Conservation (phyloP, 148 eudicot genomes). For the Beta vulgaris region DNA sequence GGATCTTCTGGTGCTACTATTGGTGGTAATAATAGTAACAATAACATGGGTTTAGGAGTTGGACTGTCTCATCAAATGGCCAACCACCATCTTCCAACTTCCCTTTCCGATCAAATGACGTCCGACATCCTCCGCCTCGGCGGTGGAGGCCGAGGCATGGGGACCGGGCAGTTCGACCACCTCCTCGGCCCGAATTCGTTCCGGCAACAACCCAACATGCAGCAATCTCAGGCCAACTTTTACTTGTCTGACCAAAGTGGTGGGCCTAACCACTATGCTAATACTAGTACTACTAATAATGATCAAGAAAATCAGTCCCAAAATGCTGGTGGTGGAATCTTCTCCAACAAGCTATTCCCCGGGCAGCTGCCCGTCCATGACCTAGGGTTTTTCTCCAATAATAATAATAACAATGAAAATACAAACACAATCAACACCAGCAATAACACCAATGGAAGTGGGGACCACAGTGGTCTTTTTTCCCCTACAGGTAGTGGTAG, state of each 20-base stretch:
- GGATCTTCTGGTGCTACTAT: slow-evolving; percentile 14
- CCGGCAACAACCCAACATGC: slow-evolving; percentile 21
- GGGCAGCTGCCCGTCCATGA: slow-evolving; percentile 35
- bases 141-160: slow-evolving; percentile 14
- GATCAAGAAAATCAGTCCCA: slow-evolving; percentile 20
- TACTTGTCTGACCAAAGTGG: slow-evolving; percentile 26
- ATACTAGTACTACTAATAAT: neutral
- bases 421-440: slow-evolving; percentile 15
- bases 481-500: slow-evolving; percentile 10
- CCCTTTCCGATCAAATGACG: slow-evolving; percentile 32
- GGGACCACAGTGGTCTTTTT: slow-evolving; percentile 22
- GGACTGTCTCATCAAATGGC: slow-evolving; percentile 32
- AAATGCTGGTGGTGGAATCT: slow-evolving; percentile 21
- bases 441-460: slow-evolving; percentile 11
- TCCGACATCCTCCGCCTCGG: slow-evolving; percentile 33
- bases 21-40: neutral
- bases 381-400: slow-evolving; percentile 27
- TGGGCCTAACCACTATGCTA: slow-evolving; percentile 24
- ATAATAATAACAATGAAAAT: slow-evolving; percentile 7
- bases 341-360: slow-evolving; percentile 35
- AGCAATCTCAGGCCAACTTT: slow-evolving; percentile 11
- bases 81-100: slow-evolving; percentile 21
- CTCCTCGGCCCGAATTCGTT: slow-evolving; percentile 21
- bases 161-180: slow-evolving; percentile 25
- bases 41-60: slow-evolving; percentile 32